Evolutionary conservation across 2,329 filamentous ascomycete genomes (phyloP).

Genomic region (Arthroderma sp.): DNA sequence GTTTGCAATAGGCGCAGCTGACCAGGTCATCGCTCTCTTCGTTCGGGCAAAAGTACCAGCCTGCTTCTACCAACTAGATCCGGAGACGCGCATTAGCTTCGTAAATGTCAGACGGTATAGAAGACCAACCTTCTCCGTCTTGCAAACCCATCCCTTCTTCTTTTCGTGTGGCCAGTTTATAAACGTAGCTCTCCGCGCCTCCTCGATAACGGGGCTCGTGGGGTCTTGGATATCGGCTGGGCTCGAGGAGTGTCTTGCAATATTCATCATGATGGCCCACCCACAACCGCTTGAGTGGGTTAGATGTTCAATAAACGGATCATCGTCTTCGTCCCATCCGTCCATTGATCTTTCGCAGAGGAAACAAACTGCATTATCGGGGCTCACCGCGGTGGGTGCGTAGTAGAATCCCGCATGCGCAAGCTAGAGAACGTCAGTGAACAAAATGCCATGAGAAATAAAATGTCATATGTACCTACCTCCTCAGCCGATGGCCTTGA

Average conservation of each 20-base stretch:
- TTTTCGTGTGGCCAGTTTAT: constrained; percentile 65
- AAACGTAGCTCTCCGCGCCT: constrained; percentile 74
- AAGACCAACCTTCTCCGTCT: constrained; percentile 59
- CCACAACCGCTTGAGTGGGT: constrained; percentile 71
- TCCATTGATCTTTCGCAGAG: constrained; percentile 72
- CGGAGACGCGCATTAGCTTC: not conserved
- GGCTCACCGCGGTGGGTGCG: constrained; percentile 57
- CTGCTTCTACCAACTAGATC: constrained; percentile 66
- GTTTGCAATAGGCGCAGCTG: constrained; percentile 78
- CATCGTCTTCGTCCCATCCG: constrained; percentile 81
- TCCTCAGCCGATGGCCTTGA: constrained; percentile 50
- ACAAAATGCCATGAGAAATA: not conserved
- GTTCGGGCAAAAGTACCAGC: constrained; percentile 86
- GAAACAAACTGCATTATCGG: constrained; percentile 85
- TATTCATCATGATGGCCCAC: constrained; percentile 67
- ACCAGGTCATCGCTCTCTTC: constrained; percentile 76
- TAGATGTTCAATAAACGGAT: constrained; percentile 72
- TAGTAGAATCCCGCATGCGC: constrained; percentile 88
- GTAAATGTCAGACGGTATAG: not conserved
- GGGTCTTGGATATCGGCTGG: constrained; percentile 55
- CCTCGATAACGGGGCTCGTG: constrained; percentile 53
- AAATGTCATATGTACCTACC: constrained; percentile 28
- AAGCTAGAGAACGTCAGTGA: constrained; percentile 42
- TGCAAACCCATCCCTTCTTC: constrained; percentile 81
- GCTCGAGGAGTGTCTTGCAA: constrained; percentile 31